Evolutionary conservation across 1,284 basidiomycete genomes (phyloP), one percentile per base, ranked within the genome.

Genomic region (Malassezia obtusa): DNA sequence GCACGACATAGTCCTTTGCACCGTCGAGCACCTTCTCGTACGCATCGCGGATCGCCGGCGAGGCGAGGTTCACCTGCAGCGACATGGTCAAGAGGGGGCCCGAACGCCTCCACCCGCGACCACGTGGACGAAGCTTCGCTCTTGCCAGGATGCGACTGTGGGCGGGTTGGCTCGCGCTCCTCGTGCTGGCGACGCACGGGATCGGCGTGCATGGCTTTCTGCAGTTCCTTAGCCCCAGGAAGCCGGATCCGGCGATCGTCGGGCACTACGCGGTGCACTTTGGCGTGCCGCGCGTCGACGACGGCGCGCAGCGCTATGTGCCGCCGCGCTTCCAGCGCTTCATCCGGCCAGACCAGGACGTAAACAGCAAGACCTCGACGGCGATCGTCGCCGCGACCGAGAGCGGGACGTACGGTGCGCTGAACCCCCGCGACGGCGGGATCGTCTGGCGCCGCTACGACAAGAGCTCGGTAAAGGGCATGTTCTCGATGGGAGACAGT

Each of bases 1-100:
- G 86, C 45, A 95, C 79, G 6, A 82, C 83, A 86, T 89, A 94
- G 74, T 91, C 85, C 64, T 86, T 84, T 40, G 81, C 81, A 12
- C 71, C 69, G 43, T 63, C 61, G 41, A 71, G 67, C 33, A 73
- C 71, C 45, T 62, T 57, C 58, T 73, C 64, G 59, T 73, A 72
- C 37, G 66, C 71, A 44, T 56, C 49, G 38, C 63, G 77, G 74
- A 62, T 80, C 79, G 46, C 82, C 81, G 64, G 84, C 80, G 68
- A 91, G 74, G 64, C 92, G 81, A 68, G 84, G 80, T 74, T 89
- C 81, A 73, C 71, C 52, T 63, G 61, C 48, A 73, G 61, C 53
- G 71, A 73, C 71, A 73, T 73, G 40, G n/a, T 45, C 14, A 14
- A n/a, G 7, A 17, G 9, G n/a, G 28, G 26, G 43, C 35, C n/a